Base-by-base conservation (phyloP, 2,329 filamentous ascomycete species). In the Lecanicillium sp. region DNA sequence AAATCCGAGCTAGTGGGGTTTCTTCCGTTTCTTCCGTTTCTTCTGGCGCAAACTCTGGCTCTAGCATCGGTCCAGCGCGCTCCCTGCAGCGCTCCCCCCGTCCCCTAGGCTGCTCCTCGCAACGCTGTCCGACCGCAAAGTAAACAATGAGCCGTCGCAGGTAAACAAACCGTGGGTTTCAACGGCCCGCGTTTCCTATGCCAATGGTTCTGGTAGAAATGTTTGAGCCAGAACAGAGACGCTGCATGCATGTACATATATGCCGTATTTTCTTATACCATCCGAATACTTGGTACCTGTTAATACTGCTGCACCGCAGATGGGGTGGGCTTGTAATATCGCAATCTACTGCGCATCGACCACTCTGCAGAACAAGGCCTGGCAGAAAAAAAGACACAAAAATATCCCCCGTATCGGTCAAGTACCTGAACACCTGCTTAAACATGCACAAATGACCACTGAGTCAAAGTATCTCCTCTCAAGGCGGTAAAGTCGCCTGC, bases 121-220 rank as follows among this genome's bases (percentile, higher is more conserved):
- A 37, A 44, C 21, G 42, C 32, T 12, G 42, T 23, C 8, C 21
- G 5, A 17, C 12, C 7, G n/a, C 27, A 44, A 37, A 44, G 42
- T 44, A 44, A 44, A 44, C 42, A 44, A 29, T 29, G n/a, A 23
- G 27, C n/a, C 21, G 21, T n/a, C 42, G n/a, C 30, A 36, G 21
- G 32, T 24, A 44, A 23, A 27, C 32, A 29, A 44, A 32, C 27
- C 37, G 3, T 12, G 11, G 4, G 24, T 26, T n/a, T 4, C 17
- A 43, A 33, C 11, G 17, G 26, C n/a, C 20, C 26, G 17, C 33
- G 12, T n/a, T n/a, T n/a, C n/a, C n/a, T n/a, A n/a, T n/a, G n/a
- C n/a, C n/a, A n/a, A n/a, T n/a, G n/a, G n/a, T n/a, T n/a, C n/a
- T n/a, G n/a, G n/a, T n/a, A n/a, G n/a, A n/a, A n/a, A n/a, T n/a